Evolutionary conservation across 2,329 filamentous ascomycete genomes (phyloP).

Genomic region (Xylaria multiplex): DNA sequence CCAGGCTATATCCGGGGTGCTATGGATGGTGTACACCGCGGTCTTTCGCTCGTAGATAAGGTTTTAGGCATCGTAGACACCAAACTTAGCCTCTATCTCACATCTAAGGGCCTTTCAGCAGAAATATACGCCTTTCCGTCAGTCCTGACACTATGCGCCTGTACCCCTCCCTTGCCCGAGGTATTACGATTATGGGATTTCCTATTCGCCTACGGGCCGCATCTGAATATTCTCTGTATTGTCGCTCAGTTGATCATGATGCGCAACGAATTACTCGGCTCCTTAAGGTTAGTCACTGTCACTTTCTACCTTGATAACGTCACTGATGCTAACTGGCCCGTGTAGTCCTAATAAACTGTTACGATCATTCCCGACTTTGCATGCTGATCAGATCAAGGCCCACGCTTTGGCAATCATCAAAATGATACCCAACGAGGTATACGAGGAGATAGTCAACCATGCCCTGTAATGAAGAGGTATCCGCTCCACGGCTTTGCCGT

Average conservation of each 20-base stretch:
- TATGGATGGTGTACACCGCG: constrained; percentile 97
- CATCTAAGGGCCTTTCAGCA: constrained; percentile 86
- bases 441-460: constrained; percentile 88
- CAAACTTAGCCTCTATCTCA: constrained; percentile 84
- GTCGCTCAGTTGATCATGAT: constrained; percentile 94
- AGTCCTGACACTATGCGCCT: constrained; percentile 92
- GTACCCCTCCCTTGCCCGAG: constrained; percentile 92
- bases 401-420: constrained; percentile 87
- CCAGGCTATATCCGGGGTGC: constrained; percentile 94
- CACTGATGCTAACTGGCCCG: constrained; percentile 18
- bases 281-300: constrained; percentile 72
- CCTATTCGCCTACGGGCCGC: constrained; percentile 92
- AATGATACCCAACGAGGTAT: constrained; percentile 90
- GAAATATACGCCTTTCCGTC: constrained; percentile 97
- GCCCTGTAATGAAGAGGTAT: constrained; percentile 66
- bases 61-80: constrained; percentile 91
- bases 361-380: constrained; percentile 84
- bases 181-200: constrained; percentile 97
- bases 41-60: constrained; percentile 89
- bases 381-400: constrained; percentile 84
- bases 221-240: constrained; percentile 95
- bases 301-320: constrained; percentile 15
- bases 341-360: constrained; percentile 90
- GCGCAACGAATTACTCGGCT: constrained; percentile 83
- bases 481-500: not conserved